Conservation (phyloP, 129 eudicot genomes). For the Saussurea involucrata region DNA sequence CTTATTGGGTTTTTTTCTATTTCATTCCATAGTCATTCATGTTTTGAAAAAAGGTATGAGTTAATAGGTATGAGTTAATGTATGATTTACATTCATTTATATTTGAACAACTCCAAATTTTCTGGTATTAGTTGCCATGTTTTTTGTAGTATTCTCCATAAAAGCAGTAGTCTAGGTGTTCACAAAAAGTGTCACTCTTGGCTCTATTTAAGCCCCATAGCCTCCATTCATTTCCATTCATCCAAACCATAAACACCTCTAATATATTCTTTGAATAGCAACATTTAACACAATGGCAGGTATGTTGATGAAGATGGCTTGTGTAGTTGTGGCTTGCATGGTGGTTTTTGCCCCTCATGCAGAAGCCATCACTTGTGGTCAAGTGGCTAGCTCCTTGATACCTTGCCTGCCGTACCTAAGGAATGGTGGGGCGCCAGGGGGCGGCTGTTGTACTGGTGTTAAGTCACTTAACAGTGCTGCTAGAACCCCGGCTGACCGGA, state of each 20-base stretch:
- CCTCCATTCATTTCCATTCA: conserved; percentile 20
- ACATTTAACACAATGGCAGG: conserved; percentile 14
- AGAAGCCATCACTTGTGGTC: conserved; percentile 32
- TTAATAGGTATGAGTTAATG: no score
- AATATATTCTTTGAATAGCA: not conserved
- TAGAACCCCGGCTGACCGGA: conserved; percentile 19
- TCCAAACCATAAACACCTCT: not conserved
- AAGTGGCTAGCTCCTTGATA: not conserved
- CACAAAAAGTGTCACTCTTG: not conserved
- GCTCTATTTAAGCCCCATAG: conserved; percentile 29
- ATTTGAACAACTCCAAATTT: not conserved
- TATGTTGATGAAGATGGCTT: conserved; percentile 27
- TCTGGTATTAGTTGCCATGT: not conserved
- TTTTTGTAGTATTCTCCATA: not conserved
- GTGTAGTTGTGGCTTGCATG: conserved; percentile 34
- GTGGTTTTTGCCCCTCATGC: conserved; percentile 36
- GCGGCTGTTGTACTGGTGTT: conserved; percentile 36
- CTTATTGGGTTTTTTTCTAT: no score
- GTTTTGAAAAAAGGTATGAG: not conserved
- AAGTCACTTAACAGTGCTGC: conserved; percentile 35
- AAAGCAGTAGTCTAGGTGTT: not conserved
- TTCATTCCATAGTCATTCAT: no score
- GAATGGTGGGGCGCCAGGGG: not conserved
- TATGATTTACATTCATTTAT: not conserved
- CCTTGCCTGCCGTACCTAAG: conserved; percentile 32